These are phyloP conservation scores for Fusarium albidum DNA, from an alignment of 2,329 filamentous ascomycete genomes.

Conservation along the genomic window DNA sequence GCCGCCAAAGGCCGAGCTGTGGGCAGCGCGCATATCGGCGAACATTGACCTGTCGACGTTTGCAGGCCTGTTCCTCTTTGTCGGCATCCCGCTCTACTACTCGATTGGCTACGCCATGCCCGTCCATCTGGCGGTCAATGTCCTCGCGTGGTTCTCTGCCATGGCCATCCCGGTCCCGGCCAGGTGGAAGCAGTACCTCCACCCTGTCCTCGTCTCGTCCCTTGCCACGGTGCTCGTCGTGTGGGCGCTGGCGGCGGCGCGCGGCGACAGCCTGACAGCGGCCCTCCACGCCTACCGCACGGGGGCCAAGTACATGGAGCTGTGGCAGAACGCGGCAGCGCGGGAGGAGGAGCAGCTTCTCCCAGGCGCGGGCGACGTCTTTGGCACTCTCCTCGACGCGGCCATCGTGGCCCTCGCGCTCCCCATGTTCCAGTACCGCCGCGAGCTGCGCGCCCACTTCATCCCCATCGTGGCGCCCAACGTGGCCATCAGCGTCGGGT, in stretches of 20 bases:
- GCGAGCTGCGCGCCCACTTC: conserved; percentile 63
- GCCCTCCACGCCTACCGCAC: conserved; percentile 60
- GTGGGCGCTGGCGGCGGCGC: conserved; percentile 60
- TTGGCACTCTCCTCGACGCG: conserved; percentile 63
- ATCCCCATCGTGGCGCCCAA: conserved; percentile 63
- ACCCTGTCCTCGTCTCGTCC: conserved; percentile 66
- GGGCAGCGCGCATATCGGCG: conserved; percentile 56
- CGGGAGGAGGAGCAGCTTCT: conserved; percentile 23
- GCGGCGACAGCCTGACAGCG: conserved; percentile 49
- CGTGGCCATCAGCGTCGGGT: conserved; percentile 58
- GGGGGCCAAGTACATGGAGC: conserved; percentile 58
- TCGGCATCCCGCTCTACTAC: conserved; percentile 65
- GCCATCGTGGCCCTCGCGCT: conserved; percentile 66
- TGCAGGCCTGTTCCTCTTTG: conserved; percentile 53
- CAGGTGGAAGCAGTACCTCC: conserved; percentile 59
- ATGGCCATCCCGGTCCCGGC: conserved; percentile 59
- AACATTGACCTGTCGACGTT: conserved; percentile 59
- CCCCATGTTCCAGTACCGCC: conserved; percentile 68
- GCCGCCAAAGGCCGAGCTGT: conserved; percentile 56
- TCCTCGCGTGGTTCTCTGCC: conserved; percentile 61
- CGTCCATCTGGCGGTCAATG: conserved; percentile 54
- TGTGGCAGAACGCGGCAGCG: conserved; percentile 53
- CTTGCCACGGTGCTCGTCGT: conserved; percentile 60
- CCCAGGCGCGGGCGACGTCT: conserved; percentile 66
- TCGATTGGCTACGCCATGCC: conserved; percentile 60